These are phyloP conservation scores for Russula sp. DNA, from an alignment of 768 basidiomycete species.

Conservation along the genomic window DNA sequence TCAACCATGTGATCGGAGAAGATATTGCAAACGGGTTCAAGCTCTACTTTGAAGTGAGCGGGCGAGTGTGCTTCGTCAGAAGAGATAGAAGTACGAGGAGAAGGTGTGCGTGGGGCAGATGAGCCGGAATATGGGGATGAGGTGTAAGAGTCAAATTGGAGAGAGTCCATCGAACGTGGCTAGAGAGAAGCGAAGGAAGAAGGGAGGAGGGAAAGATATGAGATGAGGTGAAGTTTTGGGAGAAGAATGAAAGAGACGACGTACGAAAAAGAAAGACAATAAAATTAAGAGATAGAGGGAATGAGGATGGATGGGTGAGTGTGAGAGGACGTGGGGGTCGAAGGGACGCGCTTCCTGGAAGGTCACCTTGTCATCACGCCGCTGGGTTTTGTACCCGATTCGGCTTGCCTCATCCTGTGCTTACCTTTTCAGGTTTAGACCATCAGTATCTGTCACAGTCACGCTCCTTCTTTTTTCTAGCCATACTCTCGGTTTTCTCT, in stretches of 20 bases:
- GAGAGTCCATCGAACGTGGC: slow-evolving; percentile 36
- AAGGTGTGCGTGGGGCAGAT: slow-evolving; percentile 68
- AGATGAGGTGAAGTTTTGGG: background rate
- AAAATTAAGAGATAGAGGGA: slow-evolving; percentile 23
- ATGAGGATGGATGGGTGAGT: slow-evolving; percentile 15
- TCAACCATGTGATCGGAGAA: slow-evolving; percentile 43
- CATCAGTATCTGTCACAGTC: slow-evolving; percentile 20
- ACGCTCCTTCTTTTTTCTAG: slow-evolving; percentile 7
- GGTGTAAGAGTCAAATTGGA: slow-evolving; percentile 53
- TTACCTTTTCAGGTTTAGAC: slow-evolving; percentile 20
- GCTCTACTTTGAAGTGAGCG: slow-evolving; percentile 39
- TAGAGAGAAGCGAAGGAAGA: slow-evolving; percentile 16
- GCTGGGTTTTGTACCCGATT: slow-evolving; percentile 26
- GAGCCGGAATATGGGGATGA: slow-evolving; percentile 55
- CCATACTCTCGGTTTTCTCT: slow-evolving; percentile 14
- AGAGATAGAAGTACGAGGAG: slow-evolving; percentile 42
- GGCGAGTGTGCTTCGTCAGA: slow-evolving; percentile 29
- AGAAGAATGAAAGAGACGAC: slow-evolving; percentile 18
- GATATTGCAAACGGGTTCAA: slow-evolving; percentile 46
- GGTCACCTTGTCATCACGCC: slow-evolving; percentile 23
- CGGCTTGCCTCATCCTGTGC: slow-evolving; percentile 24
- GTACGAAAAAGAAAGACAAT: slow-evolving; percentile 20
- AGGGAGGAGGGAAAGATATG: slow-evolving; percentile 13
- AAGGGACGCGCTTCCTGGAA: slow-evolving; percentile 24
- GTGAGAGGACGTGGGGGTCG: slow-evolving; percentile 23